Percentiles rank a stretch among this genome's conserved stretches.
Conservation (phyloP, 805 yeast species). For the Hanseniaspora pseudoguilliermondii region DNA sequence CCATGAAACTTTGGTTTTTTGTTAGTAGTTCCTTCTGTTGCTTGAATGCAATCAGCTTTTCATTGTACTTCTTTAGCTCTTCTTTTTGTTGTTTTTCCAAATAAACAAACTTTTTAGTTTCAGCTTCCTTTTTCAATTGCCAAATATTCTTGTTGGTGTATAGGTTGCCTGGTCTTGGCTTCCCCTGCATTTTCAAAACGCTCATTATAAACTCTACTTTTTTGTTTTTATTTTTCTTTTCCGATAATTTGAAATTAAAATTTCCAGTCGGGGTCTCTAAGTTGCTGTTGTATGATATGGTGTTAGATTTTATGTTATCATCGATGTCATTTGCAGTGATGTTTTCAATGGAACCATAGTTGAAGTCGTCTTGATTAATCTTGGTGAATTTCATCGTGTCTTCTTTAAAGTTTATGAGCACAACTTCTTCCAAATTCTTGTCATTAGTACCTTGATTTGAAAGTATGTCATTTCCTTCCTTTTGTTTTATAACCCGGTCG, state of each 20-base stretch:
- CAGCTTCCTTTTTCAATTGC: conserved; percentile 9
- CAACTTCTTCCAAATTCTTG: conserved; percentile 6
- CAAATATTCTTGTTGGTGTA: conserved; percentile 5
- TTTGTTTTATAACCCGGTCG: not conserved
- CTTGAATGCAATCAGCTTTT: not conserved
- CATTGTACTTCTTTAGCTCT: conserved; percentile 2
- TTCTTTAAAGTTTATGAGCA: conserved; percentile 9
- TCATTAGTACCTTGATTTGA: not conserved
- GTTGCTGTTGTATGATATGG: too few relatives aligned
- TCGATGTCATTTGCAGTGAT: not conserved
- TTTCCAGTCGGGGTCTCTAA: too few relatives aligned
- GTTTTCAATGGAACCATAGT: conserved; percentile 1
- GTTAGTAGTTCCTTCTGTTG: conserved; percentile 1
- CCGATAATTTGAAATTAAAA: too few relatives aligned
- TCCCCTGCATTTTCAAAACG: conserved; percentile 8
- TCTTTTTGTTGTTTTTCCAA: conserved; percentile 5
- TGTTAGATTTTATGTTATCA: not conserved
- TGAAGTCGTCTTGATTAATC: not conserved
- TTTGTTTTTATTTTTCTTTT: not conserved
- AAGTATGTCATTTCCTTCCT: not conserved
- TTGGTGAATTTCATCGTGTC: conserved; percentile 4
- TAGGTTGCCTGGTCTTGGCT: conserved; percentile 1
- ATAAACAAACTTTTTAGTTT: not conserved
- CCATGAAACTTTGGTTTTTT: not conserved
- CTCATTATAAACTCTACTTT: not conserved